Percentiles rank a stretch among this genome's conserved stretches.
These are phyloP conservation scores for Parathielavia appendiculata DNA, from an alignment of 495 filamentous ascomycete species.

Conservation along the genomic window DNA sequence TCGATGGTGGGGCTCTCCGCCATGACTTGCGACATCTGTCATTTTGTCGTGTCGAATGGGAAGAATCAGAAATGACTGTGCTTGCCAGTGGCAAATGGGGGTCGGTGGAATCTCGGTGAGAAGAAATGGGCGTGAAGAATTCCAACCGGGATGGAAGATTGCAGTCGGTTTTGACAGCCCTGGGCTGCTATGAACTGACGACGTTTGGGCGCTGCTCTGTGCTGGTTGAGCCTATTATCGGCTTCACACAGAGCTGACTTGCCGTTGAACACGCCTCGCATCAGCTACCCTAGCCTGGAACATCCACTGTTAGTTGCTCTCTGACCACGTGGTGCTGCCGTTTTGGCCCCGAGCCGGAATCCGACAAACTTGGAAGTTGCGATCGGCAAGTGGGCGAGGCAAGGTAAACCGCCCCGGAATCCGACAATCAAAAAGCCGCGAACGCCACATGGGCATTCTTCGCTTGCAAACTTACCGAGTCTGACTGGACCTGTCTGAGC, in stretches of 20 bases:
- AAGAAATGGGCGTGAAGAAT: constrained; percentile 7
- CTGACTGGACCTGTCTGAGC: too few relatives aligned
- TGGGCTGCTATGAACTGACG: constrained; percentile 9
- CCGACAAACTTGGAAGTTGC: too few relatives aligned
- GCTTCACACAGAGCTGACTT: not conserved
- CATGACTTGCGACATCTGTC: constrained; percentile 22
- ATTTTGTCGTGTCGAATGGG: constrained; percentile 14
- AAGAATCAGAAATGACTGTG: constrained; percentile 4
- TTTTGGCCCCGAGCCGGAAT: not conserved
- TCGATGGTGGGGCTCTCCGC: constrained; percentile 8
- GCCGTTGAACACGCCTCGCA: not conserved
- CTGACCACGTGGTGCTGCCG: not conserved
- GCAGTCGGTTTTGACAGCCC: not conserved
- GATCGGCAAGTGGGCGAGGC: too few relatives aligned
- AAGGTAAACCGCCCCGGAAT: too few relatives aligned
- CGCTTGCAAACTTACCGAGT: too few relatives aligned
- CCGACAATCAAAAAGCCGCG: too few relatives aligned
- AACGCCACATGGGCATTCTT: too few relatives aligned
- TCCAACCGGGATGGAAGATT: not conserved
- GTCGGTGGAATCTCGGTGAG: constrained; percentile 15
- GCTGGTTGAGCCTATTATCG: constrained; percentile 1
- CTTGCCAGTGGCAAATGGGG: constrained; percentile 11
- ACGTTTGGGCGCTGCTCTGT: constrained; percentile 1
- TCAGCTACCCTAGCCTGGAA: not conserved
- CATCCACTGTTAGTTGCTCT: not conserved